Conservation (phyloP, 2,329 filamentous ascomycete species). For the Lojkania enalia region DNA sequence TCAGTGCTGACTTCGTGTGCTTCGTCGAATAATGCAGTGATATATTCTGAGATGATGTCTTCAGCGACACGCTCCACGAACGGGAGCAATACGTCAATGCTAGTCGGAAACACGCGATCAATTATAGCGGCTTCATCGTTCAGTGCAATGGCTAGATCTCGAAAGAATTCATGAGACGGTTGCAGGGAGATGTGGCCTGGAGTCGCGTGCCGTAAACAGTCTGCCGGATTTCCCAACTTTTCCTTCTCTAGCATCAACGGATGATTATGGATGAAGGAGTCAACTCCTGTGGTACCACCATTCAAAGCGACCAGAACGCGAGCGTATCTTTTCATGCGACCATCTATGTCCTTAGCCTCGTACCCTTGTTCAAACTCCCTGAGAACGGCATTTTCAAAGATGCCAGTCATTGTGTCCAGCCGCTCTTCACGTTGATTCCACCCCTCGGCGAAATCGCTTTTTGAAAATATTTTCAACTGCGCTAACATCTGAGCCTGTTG, state of each 20-base stretch:
- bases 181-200: slow-evolving; percentile 72
- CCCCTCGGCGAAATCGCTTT: slow-evolving; percentile 78
- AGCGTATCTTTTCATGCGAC: slow-evolving; percentile 85
- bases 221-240: slow-evolving; percentile 71
- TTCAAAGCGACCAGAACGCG: slow-evolving; percentile 82
- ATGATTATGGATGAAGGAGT: slow-evolving; percentile 88
- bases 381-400: slow-evolving; percentile 89
- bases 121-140: slow-evolving; percentile 84
- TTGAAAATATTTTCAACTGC: slow-evolving; percentile 76
- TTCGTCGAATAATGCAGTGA: slow-evolving; percentile 84
- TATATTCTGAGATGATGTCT: slow-evolving; percentile 81
- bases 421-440: slow-evolving; percentile 72
- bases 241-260: slow-evolving; percentile 76
- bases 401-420: slow-evolving; percentile 71
- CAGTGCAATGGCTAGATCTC: slow-evolving; percentile 70
- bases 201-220: slow-evolving; percentile 73
- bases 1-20: slow-evolving; percentile 74
- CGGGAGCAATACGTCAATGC: slow-evolving; percentile 70
- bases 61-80: slow-evolving; percentile 83
- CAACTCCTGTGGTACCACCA: slow-evolving; percentile 75
- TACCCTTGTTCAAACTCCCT: slow-evolving; percentile 93
- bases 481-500: slow-evolving; percentile 87
- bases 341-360: slow-evolving; percentile 84
- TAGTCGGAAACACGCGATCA: slow-evolving; percentile 76
- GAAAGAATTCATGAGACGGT: slow-evolving; percentile 81